Base-by-base conservation (phyloP, 768 basidiomycete genomes). In the Mycena metata region DNA sequence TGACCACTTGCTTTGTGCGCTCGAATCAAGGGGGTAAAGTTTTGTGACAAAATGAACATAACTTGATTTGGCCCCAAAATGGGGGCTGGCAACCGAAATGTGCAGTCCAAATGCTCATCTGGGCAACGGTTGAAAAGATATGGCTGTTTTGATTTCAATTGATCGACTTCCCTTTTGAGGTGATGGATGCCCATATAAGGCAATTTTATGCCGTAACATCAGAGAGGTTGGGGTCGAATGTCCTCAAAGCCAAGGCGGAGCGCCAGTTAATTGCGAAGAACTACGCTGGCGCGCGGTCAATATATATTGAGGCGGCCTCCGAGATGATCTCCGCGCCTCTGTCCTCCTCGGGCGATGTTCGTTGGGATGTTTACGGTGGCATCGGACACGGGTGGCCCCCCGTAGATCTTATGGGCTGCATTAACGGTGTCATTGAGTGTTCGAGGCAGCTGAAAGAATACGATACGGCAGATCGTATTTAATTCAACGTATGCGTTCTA, bases 381-480 rank as follows among this genome's bases (percentile, higher is more conserved):
- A 52, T 64, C 23, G 54, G 42, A 13, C 30, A 43, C 8, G 51
- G 45, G 21, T 64, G 63, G 63, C 23, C 56, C 11, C 35, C 54
- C 5, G 8, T 35, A 19, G 52, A 64, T 39, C 42, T 64, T 7
- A 42, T 64, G 42, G 62, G 39, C 1, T 64, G 62, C 33, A 36
- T 64, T 26, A 64, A 64, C 12, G 62, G 62, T 6, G 23, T 41
- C 9, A 19, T 64, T 45, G 63, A 55, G 21, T 64, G 63, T 35
- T 64, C 63, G 0, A 43, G 62, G 36, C n/a, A 64, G 45, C 45
- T 64, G 13, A 24, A n/a, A 11, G 63, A 64, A 3, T 56, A 64
- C 24, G 43, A 24, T 4, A 26, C 16, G 10, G 63, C 56, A 47
- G 4, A 30, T 30, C 30, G 30, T 30, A 30, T 30, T 30, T 30